These are phyloP conservation scores for Yamadazyma blattariae DNA, from an alignment of 1,139 yeast species.

Conservation along the genomic window DNA sequence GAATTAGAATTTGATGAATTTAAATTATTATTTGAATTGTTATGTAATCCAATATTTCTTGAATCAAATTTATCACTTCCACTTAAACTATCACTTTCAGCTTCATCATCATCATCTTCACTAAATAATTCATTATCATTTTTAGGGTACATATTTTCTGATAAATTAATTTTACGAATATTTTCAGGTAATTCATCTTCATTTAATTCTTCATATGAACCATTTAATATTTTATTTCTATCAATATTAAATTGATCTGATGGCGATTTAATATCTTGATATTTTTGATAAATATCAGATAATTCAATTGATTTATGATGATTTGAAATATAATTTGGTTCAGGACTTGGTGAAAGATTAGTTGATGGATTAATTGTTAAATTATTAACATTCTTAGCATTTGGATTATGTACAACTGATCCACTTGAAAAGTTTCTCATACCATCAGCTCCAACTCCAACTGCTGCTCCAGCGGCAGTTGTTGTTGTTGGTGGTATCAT, in stretches of 20 bases:
- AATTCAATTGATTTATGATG: conserved; percentile 38
- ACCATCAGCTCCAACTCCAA: neutral
- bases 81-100: conserved; percentile 13
- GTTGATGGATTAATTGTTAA: conserved; percentile 11
- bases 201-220: conserved; percentile 32
- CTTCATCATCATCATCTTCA: conserved; percentile 30
- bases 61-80: conserved; percentile 25
- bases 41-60: conserved; percentile 23
- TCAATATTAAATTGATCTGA: conserved; percentile 35
- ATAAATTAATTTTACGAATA: conserved; percentile 27
- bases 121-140: conserved; percentile 39
- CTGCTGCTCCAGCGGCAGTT: neutral
- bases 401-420: conserved; percentile 7
- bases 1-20: conserved; percentile 7
- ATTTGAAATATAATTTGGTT: conserved; percentile 2
- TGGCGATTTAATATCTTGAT: conserved; percentile 40
- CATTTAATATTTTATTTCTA: conserved; percentile 34
- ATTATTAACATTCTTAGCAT: conserved; percentile 11
- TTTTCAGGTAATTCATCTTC: conserved; percentile 36
- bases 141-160: conserved; percentile 34
- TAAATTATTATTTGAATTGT: too few species aligned
- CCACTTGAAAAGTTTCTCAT: conserved; percentile 7
- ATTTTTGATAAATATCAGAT: conserved; percentile 46
- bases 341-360: conserved; percentile 1
- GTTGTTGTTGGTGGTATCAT: conserved; percentile 5